Evolutionary conservation across 2,329 filamentous ascomycete genomes (phyloP), one percentile per base, ranked within the genome.

Genomic region (Paraphoma sp.): DNA sequence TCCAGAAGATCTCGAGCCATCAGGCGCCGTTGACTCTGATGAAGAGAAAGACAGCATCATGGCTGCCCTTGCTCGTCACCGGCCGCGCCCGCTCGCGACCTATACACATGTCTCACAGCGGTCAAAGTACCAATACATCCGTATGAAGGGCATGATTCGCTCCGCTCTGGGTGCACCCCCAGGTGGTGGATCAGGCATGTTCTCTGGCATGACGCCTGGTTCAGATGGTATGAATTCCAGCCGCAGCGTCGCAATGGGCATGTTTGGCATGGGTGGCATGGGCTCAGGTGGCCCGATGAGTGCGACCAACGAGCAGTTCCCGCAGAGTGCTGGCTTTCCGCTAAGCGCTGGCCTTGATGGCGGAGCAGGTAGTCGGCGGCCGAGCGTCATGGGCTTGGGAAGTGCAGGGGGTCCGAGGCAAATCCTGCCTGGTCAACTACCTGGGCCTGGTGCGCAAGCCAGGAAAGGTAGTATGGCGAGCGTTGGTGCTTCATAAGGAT

Each of bases 31-130:
- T 38, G 95, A 99, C 76, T 95, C 91, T 2, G 95, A 99, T 72
- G 95, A 98, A 80, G 95, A 99, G 77, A 92, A 92, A 48, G 89
- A 93, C 47, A 85, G 89, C 0, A 91, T 98, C 49, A 97, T 98
- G 92, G 83, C 85, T 31, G 91, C 91, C 7, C 84, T 83, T 31
- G 83, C 87, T 23, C 86, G 87, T 51, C 92, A 91, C 79, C 88
- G 87, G 43, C 93, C 94, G 0, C 87, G 89, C 60, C 93, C 94
- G 0, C 80, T 96, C 4, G 84, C 92, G 29, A 86, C 88, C 7
- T 87, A 91, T 48, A 79, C 79, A 2, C 74, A 82, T 36, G 81
- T 86, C 49, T 70, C 85, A 81, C 73, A 79, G 43, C 68, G 71
- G 46, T 68, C 71, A 28, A 87, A 86, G 67, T 88, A 88, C 68